Evolutionary conservation across 768 basidiomycete species (phyloP).

Genomic region (Rhizopogon vinicolor): DNA sequence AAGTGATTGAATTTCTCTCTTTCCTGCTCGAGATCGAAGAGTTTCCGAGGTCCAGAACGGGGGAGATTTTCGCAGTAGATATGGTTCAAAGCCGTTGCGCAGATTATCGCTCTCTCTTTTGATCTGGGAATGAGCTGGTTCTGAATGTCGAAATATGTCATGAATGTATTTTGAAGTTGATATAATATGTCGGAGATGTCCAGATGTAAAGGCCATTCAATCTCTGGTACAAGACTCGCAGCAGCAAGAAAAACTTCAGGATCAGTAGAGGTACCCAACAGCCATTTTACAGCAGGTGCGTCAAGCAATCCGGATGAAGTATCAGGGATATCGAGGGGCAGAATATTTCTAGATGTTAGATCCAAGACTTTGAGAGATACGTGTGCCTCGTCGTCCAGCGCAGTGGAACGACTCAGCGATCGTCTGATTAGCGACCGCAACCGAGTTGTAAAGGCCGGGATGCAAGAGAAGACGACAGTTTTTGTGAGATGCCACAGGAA

Average conservation of each 20-base stretch:
- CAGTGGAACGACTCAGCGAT: background rate
- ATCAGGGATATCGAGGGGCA: background rate
- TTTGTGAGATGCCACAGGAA: background rate
- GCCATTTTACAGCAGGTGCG: constrained; percentile 10
- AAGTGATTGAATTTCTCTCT: background rate
- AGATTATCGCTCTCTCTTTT: background rate
- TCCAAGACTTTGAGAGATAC: background rate
- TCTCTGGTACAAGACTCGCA: background rate
- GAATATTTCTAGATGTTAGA: background rate
- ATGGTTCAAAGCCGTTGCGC: background rate
- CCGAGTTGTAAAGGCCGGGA: background rate
- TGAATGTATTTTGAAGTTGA: background rate
- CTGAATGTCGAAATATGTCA: background rate
- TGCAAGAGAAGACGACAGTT: background rate
- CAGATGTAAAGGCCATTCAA: background rate
- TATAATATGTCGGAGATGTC: background rate
- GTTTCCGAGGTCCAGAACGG: background rate
- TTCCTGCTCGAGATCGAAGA: background rate
- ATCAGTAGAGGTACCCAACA: constrained; percentile 15
- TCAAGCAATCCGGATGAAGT: background rate
- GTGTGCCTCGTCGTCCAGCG: background rate
- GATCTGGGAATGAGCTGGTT: background rate
- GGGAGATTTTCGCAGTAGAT: background rate
- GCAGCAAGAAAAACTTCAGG: constrained; percentile 1
- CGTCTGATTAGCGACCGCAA: background rate